Conservation (phyloP, 2,329 filamentous ascomycete genomes). For the Fusarium protoensiforme region DNA sequence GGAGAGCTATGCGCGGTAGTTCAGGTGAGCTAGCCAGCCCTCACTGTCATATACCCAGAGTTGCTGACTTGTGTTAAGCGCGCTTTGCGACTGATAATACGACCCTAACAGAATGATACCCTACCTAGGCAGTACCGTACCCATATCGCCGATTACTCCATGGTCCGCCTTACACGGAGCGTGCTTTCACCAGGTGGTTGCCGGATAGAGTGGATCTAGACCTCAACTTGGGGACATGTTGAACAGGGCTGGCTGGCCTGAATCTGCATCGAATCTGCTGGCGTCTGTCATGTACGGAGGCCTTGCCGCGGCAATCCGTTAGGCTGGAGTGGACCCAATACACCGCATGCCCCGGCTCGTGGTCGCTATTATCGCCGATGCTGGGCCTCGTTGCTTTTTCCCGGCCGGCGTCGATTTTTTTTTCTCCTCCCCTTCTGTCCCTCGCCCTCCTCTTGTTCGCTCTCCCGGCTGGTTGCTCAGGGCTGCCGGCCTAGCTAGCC, state of each 20-base stretch:
- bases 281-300: slow-evolving; percentile 5
- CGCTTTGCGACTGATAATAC: slow-evolving; percentile 17
- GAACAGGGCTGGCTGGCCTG: not conserved
- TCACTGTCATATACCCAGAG: not conserved
- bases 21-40: slow-evolving; percentile 2
- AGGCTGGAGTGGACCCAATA: not conserved
- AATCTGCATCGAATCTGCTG: not conserved
- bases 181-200: not conserved
- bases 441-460: not conserved
- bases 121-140: not conserved
- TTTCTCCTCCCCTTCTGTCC: not conserved
- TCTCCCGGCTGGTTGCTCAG: not conserved
- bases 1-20: slow-evolving; percentile 6
- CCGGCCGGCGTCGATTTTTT: not conserved
- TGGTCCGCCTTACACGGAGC: not conserved
- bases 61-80: slow-evolving; percentile 6
- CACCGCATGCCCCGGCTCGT: not conserved
- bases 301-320: slow-evolving; percentile 1
- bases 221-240: not conserved
- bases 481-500: not conserved
- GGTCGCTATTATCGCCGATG: not conserved
- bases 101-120: slow-evolving; percentile 1
- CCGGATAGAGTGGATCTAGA: not conserved
- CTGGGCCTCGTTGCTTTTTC: slow-evolving; percentile 3
- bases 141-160: not conserved